phyloP scores from a whole-genome alignment of 148 eudicot genomes.

The Rheum nobile region DNA sequence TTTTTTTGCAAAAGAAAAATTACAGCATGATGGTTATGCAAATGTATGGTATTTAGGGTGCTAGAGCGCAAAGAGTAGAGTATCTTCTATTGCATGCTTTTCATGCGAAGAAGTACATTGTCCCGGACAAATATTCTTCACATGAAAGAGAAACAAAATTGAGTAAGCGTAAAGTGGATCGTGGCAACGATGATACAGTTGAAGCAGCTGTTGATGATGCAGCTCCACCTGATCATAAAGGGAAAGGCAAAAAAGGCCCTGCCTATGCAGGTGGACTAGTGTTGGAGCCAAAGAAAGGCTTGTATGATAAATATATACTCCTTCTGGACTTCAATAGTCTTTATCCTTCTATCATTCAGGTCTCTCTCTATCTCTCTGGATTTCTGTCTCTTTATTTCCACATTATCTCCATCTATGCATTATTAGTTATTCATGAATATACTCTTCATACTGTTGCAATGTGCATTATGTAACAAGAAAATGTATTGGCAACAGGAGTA shows the following conservation, averaged over 20 bases:
- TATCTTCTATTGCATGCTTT: conserved; percentile 92
- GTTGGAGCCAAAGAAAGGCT: conserved; percentile 94
- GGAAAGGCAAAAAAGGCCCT: conserved; percentile 78
- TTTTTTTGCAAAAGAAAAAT: neutral
- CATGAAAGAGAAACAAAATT: conserved; percentile 48
- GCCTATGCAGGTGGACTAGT: conserved; percentile 92
- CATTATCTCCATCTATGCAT: neutral
- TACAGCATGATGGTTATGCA: neutral
- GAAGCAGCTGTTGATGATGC: conserved; percentile 40
- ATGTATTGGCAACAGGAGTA: conserved; percentile 49
- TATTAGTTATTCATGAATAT: neutral
- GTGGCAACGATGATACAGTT: conserved; percentile 22
- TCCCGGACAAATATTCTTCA: conserved; percentile 76
- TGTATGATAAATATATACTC: conserved; percentile 85
- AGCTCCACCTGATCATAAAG: conserved; percentile 30
- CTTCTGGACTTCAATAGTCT: conserved; percentile 99
- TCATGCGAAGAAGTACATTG: conserved; percentile 85
- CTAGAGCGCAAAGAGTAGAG: conserved; percentile 96
- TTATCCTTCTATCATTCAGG: conserved; percentile 99
- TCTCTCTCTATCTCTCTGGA: conserved; percentile 8
- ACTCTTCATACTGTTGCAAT: neutral
- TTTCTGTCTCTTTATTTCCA: neutral
- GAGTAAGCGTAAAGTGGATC: conserved; percentile 57
- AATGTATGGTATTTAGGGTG: conserved; percentile 49
- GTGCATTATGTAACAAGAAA: neutral